phyloP scores from a whole-genome alignment of 805 yeast species.

The Candida quercuum region DNA sequence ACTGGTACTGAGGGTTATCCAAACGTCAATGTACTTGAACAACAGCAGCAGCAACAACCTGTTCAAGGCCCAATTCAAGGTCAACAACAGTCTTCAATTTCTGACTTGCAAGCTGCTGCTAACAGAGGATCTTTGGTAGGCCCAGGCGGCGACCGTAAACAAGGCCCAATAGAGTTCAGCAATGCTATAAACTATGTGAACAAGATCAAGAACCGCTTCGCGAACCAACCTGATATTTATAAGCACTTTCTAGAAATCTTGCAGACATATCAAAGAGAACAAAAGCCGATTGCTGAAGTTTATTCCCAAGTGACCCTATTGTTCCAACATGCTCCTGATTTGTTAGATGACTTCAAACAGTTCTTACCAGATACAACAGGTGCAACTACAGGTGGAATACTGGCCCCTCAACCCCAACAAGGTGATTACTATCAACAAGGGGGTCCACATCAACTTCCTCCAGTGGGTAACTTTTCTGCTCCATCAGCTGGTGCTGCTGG shows the following conservation, averaged over 20 bases:
- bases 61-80: slow-evolving; percentile 11
- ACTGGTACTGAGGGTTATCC: slow-evolving; percentile 1
- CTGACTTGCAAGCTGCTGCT: slow-evolving; percentile 35
- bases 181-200: slow-evolving; percentile 96
- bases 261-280: slow-evolving; percentile 95
- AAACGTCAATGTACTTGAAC: slow-evolving; percentile 14
- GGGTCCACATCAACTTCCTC: slow-evolving; percentile 56
- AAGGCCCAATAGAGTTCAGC: slow-evolving; percentile 84
- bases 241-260: slow-evolving; percentile 90
- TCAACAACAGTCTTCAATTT: slow-evolving; percentile 19
- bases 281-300: slow-evolving; percentile 91
- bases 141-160: slow-evolving; percentile 13
- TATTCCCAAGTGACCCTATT: slow-evolving; percentile 87
- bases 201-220: slow-evolving; percentile 90
- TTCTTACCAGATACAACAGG: slow-evolving; percentile 74
- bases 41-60: slow-evolving; percentile 21
- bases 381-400: slow-evolving; percentile 15
- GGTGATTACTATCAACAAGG: slow-evolving; percentile 23
- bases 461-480: slow-evolving; percentile 84
- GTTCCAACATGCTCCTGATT: slow-evolving; percentile 90
- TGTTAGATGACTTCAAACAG: slow-evolving; percentile 90
- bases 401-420: slow-evolving; percentile 14
- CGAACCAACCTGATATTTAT: slow-evolving; percentile 92
- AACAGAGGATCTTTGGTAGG: slow-evolving; percentile 18
- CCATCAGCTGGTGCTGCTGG: slow-evolving; percentile 32